Conservation (phyloP, 2,329 filamentous ascomycete species). For the Alternaria rosae region DNA sequence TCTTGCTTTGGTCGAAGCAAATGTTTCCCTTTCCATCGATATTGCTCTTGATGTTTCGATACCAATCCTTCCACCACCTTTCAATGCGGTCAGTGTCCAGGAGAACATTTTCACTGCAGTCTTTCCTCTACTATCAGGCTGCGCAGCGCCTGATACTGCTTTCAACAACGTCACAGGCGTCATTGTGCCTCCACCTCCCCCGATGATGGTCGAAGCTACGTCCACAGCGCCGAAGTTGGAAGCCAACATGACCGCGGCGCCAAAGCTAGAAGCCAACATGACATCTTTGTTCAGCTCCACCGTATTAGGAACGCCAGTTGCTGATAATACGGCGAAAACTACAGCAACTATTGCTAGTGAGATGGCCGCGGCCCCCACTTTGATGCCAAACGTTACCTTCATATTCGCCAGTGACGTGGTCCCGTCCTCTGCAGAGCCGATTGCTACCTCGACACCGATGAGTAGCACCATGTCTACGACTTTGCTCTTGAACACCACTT, state of each 20-base stretch:
- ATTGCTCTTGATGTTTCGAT: conserved; percentile 29
- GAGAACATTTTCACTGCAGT: conserved; percentile 31
- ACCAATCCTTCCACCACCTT: conserved; percentile 27
- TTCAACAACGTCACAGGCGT: conserved; percentile 1
- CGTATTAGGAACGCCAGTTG: not conserved
- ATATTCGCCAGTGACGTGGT: not conserved
- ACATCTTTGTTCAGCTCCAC: not conserved
- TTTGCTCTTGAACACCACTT: not conserved
- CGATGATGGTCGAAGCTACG: not conserved
- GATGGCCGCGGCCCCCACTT: not conserved
- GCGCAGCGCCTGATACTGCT: conserved; percentile 18
- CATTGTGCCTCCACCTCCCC: conserved; percentile 3
- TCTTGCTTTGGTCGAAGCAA: conserved; percentile 36
- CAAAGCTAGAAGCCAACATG: not conserved
- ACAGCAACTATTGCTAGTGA: not conserved
- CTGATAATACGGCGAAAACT: not conserved
- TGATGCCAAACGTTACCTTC: not conserved
- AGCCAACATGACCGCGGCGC: not conserved
- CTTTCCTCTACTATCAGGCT: conserved; percentile 29
- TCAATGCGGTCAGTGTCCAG: conserved; percentile 18
- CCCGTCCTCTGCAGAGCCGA: not conserved
- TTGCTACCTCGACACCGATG: not conserved
- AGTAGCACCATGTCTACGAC: not conserved
- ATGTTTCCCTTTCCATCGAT: conserved; percentile 31
- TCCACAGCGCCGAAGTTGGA: not conserved